phyloP scores from a whole-genome alignment of 2,329 filamentous ascomycete genomes.

The Cordyceps cicadae region DNA sequence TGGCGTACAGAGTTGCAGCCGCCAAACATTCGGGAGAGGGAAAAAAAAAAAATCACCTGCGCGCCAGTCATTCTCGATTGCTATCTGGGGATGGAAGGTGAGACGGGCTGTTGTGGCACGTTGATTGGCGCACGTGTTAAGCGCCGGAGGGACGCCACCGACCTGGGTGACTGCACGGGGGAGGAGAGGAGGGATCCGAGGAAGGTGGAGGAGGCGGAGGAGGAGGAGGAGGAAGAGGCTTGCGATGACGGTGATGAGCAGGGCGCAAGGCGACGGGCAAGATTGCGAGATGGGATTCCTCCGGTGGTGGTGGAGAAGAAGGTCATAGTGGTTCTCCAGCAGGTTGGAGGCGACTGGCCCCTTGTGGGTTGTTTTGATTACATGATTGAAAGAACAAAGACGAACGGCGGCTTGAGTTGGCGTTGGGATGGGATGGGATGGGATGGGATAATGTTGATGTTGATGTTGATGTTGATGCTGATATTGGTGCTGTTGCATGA shows the following conservation, averaged over 20 bases:
- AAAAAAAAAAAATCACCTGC: too few relatives aligned
- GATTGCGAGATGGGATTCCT: neutral
- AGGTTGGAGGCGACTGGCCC: neutral
- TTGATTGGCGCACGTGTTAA: constrained; percentile 6
- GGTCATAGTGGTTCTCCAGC: constrained; percentile 1
- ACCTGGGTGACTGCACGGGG: neutral
- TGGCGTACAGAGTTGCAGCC: neutral
- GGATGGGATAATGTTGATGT: too few relatives aligned
- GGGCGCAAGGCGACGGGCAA: neutral
- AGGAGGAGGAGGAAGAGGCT: too few relatives aligned
- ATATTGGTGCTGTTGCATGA: too few relatives aligned
- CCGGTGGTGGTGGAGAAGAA: neutral
- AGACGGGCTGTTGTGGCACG: neutral
- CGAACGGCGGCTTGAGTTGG: too few relatives aligned
- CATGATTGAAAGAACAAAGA: too few relatives aligned
- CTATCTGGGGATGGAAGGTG: neutral
- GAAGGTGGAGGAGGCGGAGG: too few relatives aligned
- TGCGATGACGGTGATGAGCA: too few relatives aligned
- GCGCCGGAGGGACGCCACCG: neutral
- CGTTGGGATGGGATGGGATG: too few relatives aligned
- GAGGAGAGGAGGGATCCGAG: too few relatives aligned
- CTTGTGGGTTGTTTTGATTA: constrained; percentile 2
- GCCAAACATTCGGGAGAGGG: neutral
- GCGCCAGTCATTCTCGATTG: neutral
- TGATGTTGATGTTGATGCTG: too few relatives aligned